A percentile compares a stretch with the other conserved stretches of the same genome.
These are phyloP conservation scores for Tieghemostelium lacteum DNA, from an alignment of 78 protist genomes.

Conservation along the genomic window DNA sequence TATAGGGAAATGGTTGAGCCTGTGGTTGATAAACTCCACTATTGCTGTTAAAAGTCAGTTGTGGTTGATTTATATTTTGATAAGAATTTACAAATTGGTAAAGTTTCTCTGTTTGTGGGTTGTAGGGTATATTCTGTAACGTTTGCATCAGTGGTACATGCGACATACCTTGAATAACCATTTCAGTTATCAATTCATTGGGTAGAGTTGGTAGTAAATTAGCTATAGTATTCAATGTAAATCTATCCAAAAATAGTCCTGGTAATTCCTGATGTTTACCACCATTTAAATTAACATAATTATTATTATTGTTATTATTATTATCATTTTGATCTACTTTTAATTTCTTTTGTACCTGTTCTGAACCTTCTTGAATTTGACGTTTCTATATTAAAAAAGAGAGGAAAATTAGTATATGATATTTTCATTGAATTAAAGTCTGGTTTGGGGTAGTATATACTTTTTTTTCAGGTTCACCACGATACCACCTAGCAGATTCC, in stretches of 20 bases:
- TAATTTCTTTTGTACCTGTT: constrained; percentile 12
- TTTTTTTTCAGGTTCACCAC: constrained; percentile 63
- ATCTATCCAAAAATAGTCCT: constrained; percentile 29
- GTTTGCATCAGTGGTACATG: constrained; percentile 11
- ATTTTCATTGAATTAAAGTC: neutral
- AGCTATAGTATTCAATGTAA: constrained; percentile 9
- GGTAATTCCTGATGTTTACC: no score
- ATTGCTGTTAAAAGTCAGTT: no score
- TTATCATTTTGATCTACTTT: neutral
- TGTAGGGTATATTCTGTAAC: constrained; percentile 22
- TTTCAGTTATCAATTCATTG: constrained; percentile 29
- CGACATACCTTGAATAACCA: constrained; percentile 40
- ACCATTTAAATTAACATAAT: no score
- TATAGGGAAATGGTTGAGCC: neutral
- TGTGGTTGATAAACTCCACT: neutral
- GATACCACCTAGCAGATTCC: constrained; percentile 64
- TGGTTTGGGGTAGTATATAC: neutral
- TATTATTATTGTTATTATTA: constrained; percentile 3
- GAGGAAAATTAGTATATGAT: neutral
- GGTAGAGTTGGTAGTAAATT: constrained; percentile 17
- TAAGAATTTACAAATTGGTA: constrained; percentile 69
- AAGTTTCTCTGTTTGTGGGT: constrained; percentile 24
- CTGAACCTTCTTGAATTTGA: neutral
- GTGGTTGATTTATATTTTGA: constrained; percentile 14
- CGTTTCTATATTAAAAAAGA: neutral